Percentiles rank a stretch among this genome's conserved stretches.
These are phyloP conservation scores for Euryodendron excelsum DNA, from an alignment of 148 eudicot species.

Conservation along the genomic window DNA sequence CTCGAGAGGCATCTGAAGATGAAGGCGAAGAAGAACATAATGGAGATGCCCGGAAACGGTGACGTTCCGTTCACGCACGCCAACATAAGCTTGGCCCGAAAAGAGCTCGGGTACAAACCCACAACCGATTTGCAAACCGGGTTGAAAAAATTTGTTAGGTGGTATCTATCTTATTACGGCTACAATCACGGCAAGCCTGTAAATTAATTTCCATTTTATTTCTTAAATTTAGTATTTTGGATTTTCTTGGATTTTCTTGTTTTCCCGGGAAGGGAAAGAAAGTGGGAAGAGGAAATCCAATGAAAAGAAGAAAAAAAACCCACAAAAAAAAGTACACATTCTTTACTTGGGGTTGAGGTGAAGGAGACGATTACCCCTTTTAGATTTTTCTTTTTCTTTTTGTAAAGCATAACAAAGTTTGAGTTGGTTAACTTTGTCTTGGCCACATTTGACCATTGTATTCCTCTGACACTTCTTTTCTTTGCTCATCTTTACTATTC, in stretches of 20 bases:
- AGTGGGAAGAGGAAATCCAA: neutral
- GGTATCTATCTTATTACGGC: slow-evolving; percentile 66
- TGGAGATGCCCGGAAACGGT: slow-evolving; percentile 84
- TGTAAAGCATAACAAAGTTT: neutral
- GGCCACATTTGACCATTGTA: neutral
- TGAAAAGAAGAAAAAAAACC: neutral
- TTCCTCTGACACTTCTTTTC: too few species aligned
- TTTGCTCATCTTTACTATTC: too few species aligned
- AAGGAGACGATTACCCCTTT: neutral
- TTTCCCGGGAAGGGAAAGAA: neutral
- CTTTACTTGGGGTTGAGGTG: slow-evolving; percentile 13
- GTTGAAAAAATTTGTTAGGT: slow-evolving; percentile 69
- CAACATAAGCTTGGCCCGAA: slow-evolving; percentile 54
- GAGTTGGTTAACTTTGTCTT: too few species aligned
- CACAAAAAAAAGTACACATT: neutral
- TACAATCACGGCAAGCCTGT: slow-evolving; percentile 50
- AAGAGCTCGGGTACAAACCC: slow-evolving; percentile 68
- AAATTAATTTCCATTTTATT: slow-evolving; percentile 28
- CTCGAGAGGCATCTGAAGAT: slow-evolving; percentile 62
- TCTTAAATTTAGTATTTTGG: slow-evolving; percentile 15
- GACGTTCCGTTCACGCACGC: slow-evolving; percentile 85
- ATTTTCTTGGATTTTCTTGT: slow-evolving; percentile 11
- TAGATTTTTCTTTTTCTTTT: neutral
- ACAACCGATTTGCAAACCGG: slow-evolving; percentile 81
- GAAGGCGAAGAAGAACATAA: slow-evolving; percentile 68